Evolutionary conservation across 371 early-diverging fungal species (phyloP).

Genomic region (Smittium mucronatum): DNA sequence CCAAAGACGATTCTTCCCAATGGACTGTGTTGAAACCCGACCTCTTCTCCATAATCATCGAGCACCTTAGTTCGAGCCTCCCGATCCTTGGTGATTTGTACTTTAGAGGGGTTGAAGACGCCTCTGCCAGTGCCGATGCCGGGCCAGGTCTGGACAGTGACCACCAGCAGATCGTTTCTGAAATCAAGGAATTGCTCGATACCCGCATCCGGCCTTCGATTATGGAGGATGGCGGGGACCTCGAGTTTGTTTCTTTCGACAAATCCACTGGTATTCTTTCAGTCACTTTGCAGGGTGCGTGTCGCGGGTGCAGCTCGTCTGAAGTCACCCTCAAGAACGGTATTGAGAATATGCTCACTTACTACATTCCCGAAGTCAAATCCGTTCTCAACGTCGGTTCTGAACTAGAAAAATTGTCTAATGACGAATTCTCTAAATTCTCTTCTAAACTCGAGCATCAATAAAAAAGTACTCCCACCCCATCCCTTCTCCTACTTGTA

Average conservation of each 20-base stretch:
- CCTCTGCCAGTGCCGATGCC: conserved; percentile 15
- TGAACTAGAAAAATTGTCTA: conserved; percentile 8
- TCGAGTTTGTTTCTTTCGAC: conserved; percentile 80
- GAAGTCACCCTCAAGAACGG: conserved; percentile 90
- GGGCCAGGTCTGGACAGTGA: conserved; percentile 37
- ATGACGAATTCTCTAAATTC: conserved; percentile 9
- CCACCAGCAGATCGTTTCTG: conserved; percentile 68
- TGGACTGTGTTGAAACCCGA: conserved; percentile 95
- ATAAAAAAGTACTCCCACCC: no score
- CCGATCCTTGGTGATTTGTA: conserved; percentile 37
- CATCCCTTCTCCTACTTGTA: no score
- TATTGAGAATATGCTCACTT: conserved; percentile 96
- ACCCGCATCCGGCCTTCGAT: conserved; percentile 91
- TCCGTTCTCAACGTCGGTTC: conserved; percentile 58
- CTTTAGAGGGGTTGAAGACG: conserved; percentile 17
- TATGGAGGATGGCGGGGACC: conserved; percentile 96
- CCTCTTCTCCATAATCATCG: conserved; percentile 88
- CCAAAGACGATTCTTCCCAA: conserved; percentile 62
- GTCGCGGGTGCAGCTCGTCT: conserved; percentile 82
- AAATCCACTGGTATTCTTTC: conserved; percentile 69
- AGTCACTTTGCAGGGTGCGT: conserved; percentile 87
- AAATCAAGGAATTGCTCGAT: conserved; percentile 94
- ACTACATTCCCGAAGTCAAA: conserved; percentile 93
- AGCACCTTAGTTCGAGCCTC: conserved; percentile 76
- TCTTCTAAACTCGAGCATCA: background rate